These are phyloP conservation scores for Talaromyces sp. DNA, from an alignment of 2,329 filamentous ascomycete genomes.

Conservation along the genomic window DNA sequence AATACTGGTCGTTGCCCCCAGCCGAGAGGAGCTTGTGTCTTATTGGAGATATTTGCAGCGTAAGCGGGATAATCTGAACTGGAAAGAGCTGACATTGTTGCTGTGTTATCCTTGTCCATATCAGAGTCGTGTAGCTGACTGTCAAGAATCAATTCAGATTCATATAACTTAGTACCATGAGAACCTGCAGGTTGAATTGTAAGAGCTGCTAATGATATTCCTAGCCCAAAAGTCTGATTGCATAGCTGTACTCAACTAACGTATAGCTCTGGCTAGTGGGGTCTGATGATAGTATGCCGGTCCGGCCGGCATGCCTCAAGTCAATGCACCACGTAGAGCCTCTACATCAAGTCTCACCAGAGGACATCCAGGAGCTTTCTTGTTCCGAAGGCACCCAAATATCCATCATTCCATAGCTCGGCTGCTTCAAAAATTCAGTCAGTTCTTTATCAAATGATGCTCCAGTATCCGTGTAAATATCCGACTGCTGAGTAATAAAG, in stretches of 20 bases:
- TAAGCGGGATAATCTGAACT: not conserved
- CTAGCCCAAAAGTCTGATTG: not conserved
- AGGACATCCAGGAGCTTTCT: not conserved
- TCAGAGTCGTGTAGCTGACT: not conserved
- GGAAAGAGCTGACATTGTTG: not conserved
- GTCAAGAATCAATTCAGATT: not conserved
- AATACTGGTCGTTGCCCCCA: not conserved
- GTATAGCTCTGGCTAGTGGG: not conserved
- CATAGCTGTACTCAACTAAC: not conserved
- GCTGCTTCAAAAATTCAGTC: not conserved
- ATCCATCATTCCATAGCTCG: not conserved
- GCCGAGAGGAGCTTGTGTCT: not conserved
- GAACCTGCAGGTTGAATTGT: not conserved
- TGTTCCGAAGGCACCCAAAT: slow-evolving; percentile 1
- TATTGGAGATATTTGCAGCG: not conserved
- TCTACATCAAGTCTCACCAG: not conserved
- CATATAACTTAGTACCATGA: not conserved
- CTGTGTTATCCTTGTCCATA: not conserved
- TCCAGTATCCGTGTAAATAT: not conserved
- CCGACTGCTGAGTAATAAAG: not conserved
- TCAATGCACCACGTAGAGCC: not conserved
- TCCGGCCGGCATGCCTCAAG: not conserved
- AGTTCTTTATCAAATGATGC: not conserved
- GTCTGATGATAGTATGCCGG: not conserved
- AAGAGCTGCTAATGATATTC: not conserved